These are phyloP conservation scores for Bacidia gigantensis DNA, from an alignment of 495 filamentous ascomycete species.

Conservation along the genomic window DNA sequence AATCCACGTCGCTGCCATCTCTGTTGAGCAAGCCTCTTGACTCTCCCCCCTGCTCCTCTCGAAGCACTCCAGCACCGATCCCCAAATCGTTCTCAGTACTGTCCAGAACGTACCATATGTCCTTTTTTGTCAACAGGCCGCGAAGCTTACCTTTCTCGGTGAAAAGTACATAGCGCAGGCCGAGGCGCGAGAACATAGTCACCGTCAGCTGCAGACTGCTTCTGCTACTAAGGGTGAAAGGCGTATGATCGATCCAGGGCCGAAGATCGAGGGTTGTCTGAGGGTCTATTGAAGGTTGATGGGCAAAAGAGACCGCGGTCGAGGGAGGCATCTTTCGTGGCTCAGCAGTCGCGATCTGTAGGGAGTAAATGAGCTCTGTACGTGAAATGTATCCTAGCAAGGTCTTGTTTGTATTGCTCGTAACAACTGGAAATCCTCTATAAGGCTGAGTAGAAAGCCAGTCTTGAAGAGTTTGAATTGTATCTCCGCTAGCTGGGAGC, in stretches of 20 bases:
- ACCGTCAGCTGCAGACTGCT: constrained; percentile 67
- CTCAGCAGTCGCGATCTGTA: constrained; percentile 39
- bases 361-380: constrained; percentile 71
- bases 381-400: constrained; percentile 89
- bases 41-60: constrained; percentile 32
- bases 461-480: constrained; percentile 55
- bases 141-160: constrained; percentile 64
- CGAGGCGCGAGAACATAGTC: constrained; percentile 85
- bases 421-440: constrained; percentile 86
- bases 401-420: constrained; percentile 49
- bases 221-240: constrained; percentile 70
- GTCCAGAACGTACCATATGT: constrained; percentile 89
- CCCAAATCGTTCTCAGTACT: constrained; percentile 50
- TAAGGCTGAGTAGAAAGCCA: constrained; percentile 62
- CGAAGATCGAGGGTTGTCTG: constrained; percentile 69
- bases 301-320: constrained; percentile 72
- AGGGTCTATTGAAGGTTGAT: constrained; percentile 69
- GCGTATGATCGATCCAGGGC: constrained; percentile 98
- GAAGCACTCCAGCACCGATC: constrained; percentile 23
- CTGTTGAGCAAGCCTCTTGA: constrained; percentile 36
- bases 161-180: constrained; percentile 82
- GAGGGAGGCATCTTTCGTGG: constrained; percentile 46
- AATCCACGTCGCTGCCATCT: constrained; percentile 26
- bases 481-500: constrained; percentile 75
- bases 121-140: constrained; percentile 91